phyloP scores from a whole-genome alignment of 2,329 filamentous ascomycete species.

The Tricladium varicosporioides region DNA sequence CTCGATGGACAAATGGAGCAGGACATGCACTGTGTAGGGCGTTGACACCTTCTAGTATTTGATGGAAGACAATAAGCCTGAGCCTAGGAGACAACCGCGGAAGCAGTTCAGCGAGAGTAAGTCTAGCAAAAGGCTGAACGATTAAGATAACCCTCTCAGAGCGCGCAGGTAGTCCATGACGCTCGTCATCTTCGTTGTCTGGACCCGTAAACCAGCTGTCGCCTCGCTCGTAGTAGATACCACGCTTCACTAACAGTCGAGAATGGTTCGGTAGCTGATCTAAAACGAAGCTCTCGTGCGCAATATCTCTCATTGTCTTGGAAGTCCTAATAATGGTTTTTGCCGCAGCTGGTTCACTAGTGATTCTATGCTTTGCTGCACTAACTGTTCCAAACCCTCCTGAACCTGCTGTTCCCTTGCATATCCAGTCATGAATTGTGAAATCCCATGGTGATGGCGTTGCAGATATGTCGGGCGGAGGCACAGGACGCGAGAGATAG shows the following conservation, averaged over 20 bases:
- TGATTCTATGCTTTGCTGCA: constrained; percentile 5
- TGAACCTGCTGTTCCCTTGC: not conserved
- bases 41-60: not conserved
- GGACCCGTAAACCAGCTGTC: constrained; percentile 10
- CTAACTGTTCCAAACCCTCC: not conserved
- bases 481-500: not conserved
- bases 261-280: constrained; percentile 4
- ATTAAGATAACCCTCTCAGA: constrained; percentile 6
- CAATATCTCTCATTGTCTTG: not conserved
- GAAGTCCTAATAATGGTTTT: constrained; percentile 4
- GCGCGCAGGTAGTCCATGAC: constrained; percentile 1
- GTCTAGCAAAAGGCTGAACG: constrained; percentile 3
- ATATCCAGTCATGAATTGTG: not conserved
- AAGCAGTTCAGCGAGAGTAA: not conserved
- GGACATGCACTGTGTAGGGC: not conserved
- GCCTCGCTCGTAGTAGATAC: constrained; percentile 11
- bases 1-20: not conserved
- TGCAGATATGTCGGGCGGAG: constrained; percentile 1
- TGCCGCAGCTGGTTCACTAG: constrained; percentile 8
- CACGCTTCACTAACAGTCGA: constrained; percentile 5
- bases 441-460: constrained; percentile 2
- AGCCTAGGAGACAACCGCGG: not conserved
- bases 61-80: not conserved
- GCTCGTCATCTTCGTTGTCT: constrained; percentile 11
- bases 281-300: constrained; percentile 2